Conservation (phyloP, 148 eudicot genomes). For the Suaeda aralocaspica region DNA sequence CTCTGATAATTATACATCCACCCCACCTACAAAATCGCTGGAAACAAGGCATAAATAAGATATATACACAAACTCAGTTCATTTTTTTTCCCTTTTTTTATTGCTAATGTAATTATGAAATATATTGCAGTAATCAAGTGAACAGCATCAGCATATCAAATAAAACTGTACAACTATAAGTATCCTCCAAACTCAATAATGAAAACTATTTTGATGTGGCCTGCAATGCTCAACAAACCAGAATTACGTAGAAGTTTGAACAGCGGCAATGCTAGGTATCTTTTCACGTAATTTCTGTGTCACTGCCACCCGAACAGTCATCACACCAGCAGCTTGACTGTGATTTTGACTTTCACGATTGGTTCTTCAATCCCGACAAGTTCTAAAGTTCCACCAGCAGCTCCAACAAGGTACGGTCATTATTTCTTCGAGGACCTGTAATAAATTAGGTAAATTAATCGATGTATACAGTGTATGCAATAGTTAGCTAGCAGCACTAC, state of each 20-base stretch:
- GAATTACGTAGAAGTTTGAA: constrained; percentile 55
- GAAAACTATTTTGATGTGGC: neutral
- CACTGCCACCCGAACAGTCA: constrained; percentile 94
- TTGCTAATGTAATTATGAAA: neutral
- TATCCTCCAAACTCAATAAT: neutral
- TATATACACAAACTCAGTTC: no score
- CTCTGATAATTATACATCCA: no score
- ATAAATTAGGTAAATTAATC: neutral
- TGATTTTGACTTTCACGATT: constrained; percentile 73
- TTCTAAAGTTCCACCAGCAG: constrained; percentile 82
- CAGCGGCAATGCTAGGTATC: constrained; percentile 92
- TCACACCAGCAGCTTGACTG: constrained; percentile 89
- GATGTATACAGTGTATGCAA: neutral
- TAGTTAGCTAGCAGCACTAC: neutral
- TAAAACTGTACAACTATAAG: constrained; percentile 2
- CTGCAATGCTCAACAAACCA: neutral
- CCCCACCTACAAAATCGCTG: no score
- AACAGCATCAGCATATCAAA: neutral
- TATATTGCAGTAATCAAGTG: neutral
- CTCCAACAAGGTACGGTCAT: constrained; percentile 82
- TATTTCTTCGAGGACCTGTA: constrained; percentile 87
- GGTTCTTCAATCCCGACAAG: constrained; percentile 81
- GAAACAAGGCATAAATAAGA: no score
- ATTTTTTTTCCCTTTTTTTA: neutral
- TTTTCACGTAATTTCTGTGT: constrained; percentile 92